Evolutionary conservation across 2,329 filamentous ascomycete species (phyloP).

Genomic region (Penicillium occitanis): DNA sequence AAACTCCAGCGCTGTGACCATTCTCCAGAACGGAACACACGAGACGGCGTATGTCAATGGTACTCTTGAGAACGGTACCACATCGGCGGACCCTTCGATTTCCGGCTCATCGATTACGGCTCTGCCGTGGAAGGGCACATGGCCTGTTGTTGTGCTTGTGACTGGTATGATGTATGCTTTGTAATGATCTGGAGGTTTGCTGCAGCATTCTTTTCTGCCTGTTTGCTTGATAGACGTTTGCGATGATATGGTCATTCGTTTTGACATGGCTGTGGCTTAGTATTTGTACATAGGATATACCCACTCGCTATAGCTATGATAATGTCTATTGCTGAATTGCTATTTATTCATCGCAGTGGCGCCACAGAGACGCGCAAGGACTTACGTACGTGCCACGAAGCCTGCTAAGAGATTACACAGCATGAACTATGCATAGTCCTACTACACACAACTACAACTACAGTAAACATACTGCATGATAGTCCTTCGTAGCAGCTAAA

Average conservation of each 20-base stretch:
- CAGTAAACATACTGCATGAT: background rate
- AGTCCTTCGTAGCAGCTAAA: background rate
- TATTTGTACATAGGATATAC: conserved; percentile 10
- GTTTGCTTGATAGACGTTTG: background rate
- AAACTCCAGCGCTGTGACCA: conserved; percentile 41
- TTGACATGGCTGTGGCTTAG: background rate
- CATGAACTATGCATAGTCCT: background rate
- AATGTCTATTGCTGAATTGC: background rate
- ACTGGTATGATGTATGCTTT: conserved; percentile 34
- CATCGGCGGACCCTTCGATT: conserved; percentile 34
- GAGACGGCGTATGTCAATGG: conserved; percentile 48
- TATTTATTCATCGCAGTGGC: background rate
- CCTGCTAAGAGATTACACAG: background rate
- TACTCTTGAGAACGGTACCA: conserved; percentile 48
- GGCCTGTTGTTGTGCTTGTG: conserved; percentile 43
- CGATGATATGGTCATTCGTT: background rate
- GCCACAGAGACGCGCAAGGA: background rate
- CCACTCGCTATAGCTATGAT: conserved; percentile 11
- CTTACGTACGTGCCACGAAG: background rate
- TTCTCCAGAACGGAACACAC: conserved; percentile 43
- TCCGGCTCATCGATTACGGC: conserved; percentile 26
- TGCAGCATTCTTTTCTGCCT: background rate
- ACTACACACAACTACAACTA: background rate
- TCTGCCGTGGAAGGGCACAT: conserved; percentile 42
- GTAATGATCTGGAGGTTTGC: conserved; percentile 21